Evolutionary conservation across 345 rosid genomes (phyloP), one percentile per base, ranked within the genome.

Genomic region (Chamaenerion angustifolium): DNA sequence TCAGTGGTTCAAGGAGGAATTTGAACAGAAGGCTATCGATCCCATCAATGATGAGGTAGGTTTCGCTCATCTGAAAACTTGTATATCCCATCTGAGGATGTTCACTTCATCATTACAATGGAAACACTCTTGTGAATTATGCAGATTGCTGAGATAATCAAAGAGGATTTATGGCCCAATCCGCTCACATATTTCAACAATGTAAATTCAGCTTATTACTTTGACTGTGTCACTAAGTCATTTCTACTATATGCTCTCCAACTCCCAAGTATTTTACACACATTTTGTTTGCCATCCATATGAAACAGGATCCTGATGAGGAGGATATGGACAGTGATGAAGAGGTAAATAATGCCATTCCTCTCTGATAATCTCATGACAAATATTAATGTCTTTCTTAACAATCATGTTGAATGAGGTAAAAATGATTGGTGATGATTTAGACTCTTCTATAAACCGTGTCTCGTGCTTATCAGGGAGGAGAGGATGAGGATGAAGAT

Each of bases 151-250:
- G 98, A 90, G 65, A 77, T 90, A 12, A 86, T 90, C 62, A 90
- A 81, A 76, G 98, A 90, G 65, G 98, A 86, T 56, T 52, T 90
- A 27, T 90, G 98, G 98, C 73, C 84, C 51, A 90, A 90, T 78
- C 98, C 98, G 42, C 88, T 90, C 51, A 66, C 84, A 42, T 90
- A 83, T 63, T 90, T 90, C 65, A 83, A 77, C 76, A 79, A 64
- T 70, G 98, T 90, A 76, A 71, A 35, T 9, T 18, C 42, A 16
- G 0, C 16, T 4, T n/a, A 3, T 19, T 31, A 31, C 0, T 31
- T 31, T 31, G 6, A 4, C 35, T 6, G 2, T 25, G 8, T 25
- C 31, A 4, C 35, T 6, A 0, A 12, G 8, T 25, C 31, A 10
- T 13, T 2, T 45, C 11, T 27, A 9, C 42, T 2, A n/a, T n/a